Base-by-base conservation (phyloP, 768 basidiomycete genomes). In the Tylopilus intermedius region DNA sequence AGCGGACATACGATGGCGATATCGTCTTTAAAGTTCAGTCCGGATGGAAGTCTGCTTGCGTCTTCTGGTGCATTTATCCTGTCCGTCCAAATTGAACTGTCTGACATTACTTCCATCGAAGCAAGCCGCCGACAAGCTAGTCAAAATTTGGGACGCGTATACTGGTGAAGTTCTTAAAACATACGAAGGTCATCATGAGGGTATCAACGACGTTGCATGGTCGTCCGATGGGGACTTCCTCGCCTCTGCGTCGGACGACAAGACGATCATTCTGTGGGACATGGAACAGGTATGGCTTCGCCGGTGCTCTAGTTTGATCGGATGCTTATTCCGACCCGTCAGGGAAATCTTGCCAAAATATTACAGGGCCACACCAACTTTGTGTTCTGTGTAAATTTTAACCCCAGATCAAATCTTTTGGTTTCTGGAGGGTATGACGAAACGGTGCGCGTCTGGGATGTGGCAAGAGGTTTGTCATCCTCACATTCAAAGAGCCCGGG, bases 371-470 rank as follows among this genome's bases (percentile, higher is more conserved):
- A 99, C 63, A 94, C 94, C 9, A 94, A 90, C 62, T 92, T 92
- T 54, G 93, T 98, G 2, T 94, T 96, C 63, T 94, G 93, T 58
- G 78, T 97, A 21, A 89, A 92, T 62, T 98, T 87, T 70, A 94
- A 90, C 60, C 94, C 92, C 1, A 80, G 84, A 64, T 89, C 90
- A 0, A 94, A 93, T 67, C 73, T 99, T 32, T 74, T 98, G 49
- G 96, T 90, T 14, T 94, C 91, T 21, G 96, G 96, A 29, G 89
- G 90, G 1, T 94, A 89, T 63, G 96, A 99, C 62, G 96, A 99
- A 74, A 93, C 89, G 14, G 90, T 98, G 15, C 81, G 91, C 45
- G 79, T 98, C n/a, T 98, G 95, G 95, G 94, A 99, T 67, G 85
- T 95, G 26, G 84, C 89, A 24, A 76, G 86, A 79, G 93, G 93